Percentiles rank a stretch among this genome's conserved stretches.
phyloP scores from a whole-genome alignment of 176 grass and related monocot species.

The Zoysia pacifica region DNA sequence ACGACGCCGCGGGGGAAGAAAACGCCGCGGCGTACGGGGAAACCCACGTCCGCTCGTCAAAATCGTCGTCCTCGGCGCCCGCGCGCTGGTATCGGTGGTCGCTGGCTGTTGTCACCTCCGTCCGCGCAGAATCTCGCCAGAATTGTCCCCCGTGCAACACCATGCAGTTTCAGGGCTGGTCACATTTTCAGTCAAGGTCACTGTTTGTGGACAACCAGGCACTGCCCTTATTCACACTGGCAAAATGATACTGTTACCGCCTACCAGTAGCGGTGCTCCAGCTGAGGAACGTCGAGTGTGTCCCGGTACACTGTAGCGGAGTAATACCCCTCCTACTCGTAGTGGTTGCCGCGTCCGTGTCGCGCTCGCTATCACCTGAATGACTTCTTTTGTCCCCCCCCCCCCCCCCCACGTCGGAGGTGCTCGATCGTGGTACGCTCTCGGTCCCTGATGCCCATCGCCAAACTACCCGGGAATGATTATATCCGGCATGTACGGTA shows the following conservation, averaged over 20 bases:
- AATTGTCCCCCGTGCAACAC: background rate
- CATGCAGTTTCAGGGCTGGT: no score
- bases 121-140: background rate
- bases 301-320: background rate
- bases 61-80: background rate
- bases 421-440: background rate
- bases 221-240: no score
- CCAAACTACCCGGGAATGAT: background rate
- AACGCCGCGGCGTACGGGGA: background rate
- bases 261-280: background rate
- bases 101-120: constrained; percentile 1
- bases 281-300: no score
- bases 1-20: no score
- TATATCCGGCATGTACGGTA: background rate
- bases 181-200: no score
- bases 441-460: background rate
- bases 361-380: constrained; percentile 31
- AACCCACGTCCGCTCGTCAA: background rate
- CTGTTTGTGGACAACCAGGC: no score
- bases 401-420: background rate
- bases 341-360: constrained; percentile 28
- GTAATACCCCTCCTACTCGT: no score
- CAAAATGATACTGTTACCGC: background rate
- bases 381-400: background rate
- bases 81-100: background rate